Evolutionary conservation across 2,329 filamentous ascomycete genomes (phyloP).

Genomic region (Myriosclerotinia duriaeana): DNA sequence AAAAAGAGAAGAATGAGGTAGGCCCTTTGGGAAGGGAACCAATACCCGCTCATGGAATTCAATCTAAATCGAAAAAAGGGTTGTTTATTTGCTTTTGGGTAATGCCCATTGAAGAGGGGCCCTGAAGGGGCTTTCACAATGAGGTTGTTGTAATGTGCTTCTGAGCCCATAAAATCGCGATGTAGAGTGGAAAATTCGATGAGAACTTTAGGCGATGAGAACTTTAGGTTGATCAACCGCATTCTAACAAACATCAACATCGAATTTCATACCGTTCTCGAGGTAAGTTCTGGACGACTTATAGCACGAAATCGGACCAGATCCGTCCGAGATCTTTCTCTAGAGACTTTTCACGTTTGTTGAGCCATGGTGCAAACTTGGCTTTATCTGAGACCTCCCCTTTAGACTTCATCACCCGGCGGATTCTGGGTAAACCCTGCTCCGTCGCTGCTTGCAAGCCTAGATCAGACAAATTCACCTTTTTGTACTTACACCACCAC

Average conservation of each 20-base stretch:
- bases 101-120: no score
- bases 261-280: neutral
- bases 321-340: neutral
- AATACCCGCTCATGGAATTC: neutral
- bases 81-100: neutral
- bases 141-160: neutral
- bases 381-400: constrained; percentile 7
- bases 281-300: neutral
- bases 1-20: neutral
- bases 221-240: neutral
- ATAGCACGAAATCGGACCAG: neutral
- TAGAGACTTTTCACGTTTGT: neutral
- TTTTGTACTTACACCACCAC: constrained; percentile 17
- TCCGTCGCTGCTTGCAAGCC: neutral
- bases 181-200: neutral
- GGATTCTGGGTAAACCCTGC: neutral
- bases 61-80: neutral
- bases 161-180: neutral
- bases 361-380: constrained; percentile 3
- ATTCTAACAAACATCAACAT: neutral
- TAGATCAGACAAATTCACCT: constrained; percentile 5
- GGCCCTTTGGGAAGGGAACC: neutral
- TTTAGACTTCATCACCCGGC: constrained; percentile 6
- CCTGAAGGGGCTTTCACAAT: neutral
- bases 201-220: neutral